Evolutionary conservation across 2,329 filamentous ascomycete genomes (phyloP), one percentile per base, ranked within the genome.

Genomic region (Xylariaceae sp.): DNA sequence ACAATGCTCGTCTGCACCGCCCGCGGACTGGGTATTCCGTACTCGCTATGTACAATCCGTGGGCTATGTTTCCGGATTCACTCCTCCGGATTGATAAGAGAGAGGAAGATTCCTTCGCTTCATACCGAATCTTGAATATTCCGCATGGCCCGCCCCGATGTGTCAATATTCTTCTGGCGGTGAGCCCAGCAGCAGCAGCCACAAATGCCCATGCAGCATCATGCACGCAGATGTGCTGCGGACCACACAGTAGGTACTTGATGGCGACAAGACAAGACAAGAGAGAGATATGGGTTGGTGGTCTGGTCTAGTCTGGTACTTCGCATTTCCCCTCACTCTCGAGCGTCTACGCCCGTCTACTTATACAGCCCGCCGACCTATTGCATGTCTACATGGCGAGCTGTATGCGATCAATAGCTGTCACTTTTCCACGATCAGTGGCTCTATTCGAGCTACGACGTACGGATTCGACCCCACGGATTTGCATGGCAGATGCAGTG

Each of bases 291-390:
- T 30, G 23, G 23, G 13, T 8, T 44, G 39, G n/a, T 44, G 7
- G 39, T 11, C 15, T 49, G 47, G 17, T 9, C 39, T 44, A 9
- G 39, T n/a, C 39, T 49, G 23, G 48, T 45, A 47, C 56, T 56
- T 54, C 1, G 53, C 47, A 49, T 51, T 57, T 58, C 58, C 61
- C 61, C 61, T 61, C 58, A 61, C 51, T 47, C 44, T 17, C 44
- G 15, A 47, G 6, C 13, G 9, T n/a, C 15, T 17, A n/a, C 37
- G 37, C 37, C 37, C 23, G 23, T 30, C 37, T 41, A 41, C 37
- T 8, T 41, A 41, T 10, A 41, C 37, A 10, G 13, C 37, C 37
- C 13, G 13, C 37, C 37, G 23, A 30, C 23, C 23, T 30, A 30
- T 30, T 30, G 23, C 23, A 30, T 30, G 23, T 4, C 23, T 30